These are phyloP conservation scores for Asterophora lycoperdoides DNA, from an alignment of 768 basidiomycete species.

Conservation along the genomic window DNA sequence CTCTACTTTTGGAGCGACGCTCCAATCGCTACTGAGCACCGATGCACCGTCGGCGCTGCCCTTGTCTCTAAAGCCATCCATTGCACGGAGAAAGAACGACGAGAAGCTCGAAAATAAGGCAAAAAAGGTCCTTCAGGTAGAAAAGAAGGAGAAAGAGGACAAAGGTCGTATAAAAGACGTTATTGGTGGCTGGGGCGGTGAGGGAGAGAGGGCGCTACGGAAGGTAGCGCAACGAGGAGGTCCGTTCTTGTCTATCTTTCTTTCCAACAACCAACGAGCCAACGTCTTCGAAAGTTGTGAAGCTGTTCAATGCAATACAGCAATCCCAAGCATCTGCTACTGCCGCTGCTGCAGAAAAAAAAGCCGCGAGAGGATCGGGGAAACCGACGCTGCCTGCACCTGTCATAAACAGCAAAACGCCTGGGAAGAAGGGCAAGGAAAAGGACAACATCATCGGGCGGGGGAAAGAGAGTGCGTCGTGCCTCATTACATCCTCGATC, in stretches of 20 bases:
- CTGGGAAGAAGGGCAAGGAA: constrained; percentile 43
- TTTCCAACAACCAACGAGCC: neutral
- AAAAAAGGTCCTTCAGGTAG: constrained; percentile 64
- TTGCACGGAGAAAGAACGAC: constrained; percentile 63
- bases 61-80: constrained; percentile 75
- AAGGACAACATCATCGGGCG: constrained; percentile 52
- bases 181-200: constrained; percentile 87
- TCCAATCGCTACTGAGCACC: constrained; percentile 70
- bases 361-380: constrained; percentile 62
- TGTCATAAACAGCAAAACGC: constrained; percentile 38
- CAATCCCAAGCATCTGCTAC: constrained; percentile 64
- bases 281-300: constrained; percentile 52
- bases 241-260: constrained; percentile 27
- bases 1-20: constrained; percentile 67
- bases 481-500: constrained; percentile 8
- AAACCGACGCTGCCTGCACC: constrained; percentile 73
- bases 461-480: constrained; percentile 52
- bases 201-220: constrained; percentile 68
- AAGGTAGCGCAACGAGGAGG: constrained; percentile 88
- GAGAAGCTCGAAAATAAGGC: constrained; percentile 72
- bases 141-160: constrained; percentile 72
- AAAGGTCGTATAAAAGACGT: constrained; percentile 61
- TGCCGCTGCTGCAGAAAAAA: constrained; percentile 51
- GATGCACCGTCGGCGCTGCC: constrained; percentile 66
- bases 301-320: constrained; percentile 83